Evolutionary conservation across 2,329 filamentous ascomycete species (phyloP).

Genomic region (Paecilomyces dactylethromorphus): DNA sequence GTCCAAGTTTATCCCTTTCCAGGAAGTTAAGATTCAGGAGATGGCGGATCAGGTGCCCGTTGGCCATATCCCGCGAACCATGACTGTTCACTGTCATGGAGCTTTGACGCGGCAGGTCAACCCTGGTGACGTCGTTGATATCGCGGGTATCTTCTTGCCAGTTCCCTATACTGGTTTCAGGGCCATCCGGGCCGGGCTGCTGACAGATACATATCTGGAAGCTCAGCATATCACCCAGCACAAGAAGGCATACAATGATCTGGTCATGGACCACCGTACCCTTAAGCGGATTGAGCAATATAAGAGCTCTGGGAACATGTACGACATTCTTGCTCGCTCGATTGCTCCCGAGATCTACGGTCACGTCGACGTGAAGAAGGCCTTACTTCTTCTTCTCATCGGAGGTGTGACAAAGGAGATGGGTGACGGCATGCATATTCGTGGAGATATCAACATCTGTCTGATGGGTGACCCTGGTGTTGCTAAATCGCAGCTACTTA

Average conservation of each 20-base stretch:
- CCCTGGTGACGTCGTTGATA: slow-evolving; percentile 88
- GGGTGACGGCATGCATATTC: slow-evolving; percentile 97
- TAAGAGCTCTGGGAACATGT: slow-evolving; percentile 80
- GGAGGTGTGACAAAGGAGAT: slow-evolving; percentile 95
- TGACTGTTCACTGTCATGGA: slow-evolving; percentile 86
- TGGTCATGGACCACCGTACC: slow-evolving; percentile 73
- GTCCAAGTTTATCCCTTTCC: slow-evolving; percentile 94
- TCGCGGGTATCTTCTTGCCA: slow-evolving; percentile 91
- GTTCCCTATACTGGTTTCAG: slow-evolving; percentile 99
- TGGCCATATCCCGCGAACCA: slow-evolving; percentile 86
- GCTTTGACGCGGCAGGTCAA: slow-evolving; percentile 79
- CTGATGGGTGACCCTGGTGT: slow-evolving; percentile 99
- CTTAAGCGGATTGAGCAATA: slow-evolving; percentile 80
- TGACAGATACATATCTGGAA: slow-evolving; percentile 95
- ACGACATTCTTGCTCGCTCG: slow-evolving; percentile 90
- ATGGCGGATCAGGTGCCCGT: slow-evolving; percentile 99
- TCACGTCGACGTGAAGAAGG: slow-evolving; percentile 96
- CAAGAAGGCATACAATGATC: slow-evolving; percentile 95
- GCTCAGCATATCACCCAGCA: slow-evolving; percentile 90
- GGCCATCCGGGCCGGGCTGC: slow-evolving; percentile 88
- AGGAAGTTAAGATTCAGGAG: slow-evolving; percentile 97
- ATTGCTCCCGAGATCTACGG: slow-evolving; percentile 97
- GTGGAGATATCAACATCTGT: slow-evolving; percentile 97
- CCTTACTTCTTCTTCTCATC: slow-evolving; percentile 87
- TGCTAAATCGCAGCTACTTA: slow-evolving; percentile 95